Evolutionary conservation across 2,329 filamentous ascomycete genomes (phyloP).

Genomic region (Periconia sp.): DNA sequence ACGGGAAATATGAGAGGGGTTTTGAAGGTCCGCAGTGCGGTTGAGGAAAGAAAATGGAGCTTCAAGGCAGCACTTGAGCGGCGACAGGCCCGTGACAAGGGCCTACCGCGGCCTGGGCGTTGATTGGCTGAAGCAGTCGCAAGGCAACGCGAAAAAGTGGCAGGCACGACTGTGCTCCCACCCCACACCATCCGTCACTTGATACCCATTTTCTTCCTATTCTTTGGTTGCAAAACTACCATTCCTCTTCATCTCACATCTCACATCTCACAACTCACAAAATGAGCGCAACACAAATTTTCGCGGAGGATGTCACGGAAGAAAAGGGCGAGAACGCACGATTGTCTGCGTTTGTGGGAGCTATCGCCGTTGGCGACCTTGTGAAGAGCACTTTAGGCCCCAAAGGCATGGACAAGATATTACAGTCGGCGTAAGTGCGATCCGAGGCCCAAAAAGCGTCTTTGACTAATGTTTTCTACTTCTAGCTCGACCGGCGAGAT

Average conservation of each 20-base stretch:
- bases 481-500: constrained; percentile 89
- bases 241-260: too few species aligned
- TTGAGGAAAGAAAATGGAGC: background rate
- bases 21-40: background rate
- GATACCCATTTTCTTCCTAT: too few species aligned
- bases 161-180: constrained; percentile 3
- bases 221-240: too few species aligned
- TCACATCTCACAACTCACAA: too few species aligned
- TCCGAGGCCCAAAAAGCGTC: constrained; percentile 7
- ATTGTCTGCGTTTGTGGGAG: constrained; percentile 96
- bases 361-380: constrained; percentile 94
- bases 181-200: constrained; percentile 18
- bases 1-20: background rate
- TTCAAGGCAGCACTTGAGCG: constrained; percentile 16
- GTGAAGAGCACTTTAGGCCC: constrained; percentile 97
- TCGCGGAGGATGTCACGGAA: constrained; percentile 93
- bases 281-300: constrained; percentile 83
- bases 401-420: constrained; percentile 99
- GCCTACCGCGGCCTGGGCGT: constrained; percentile 16
- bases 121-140: constrained; percentile 20
- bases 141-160: constrained; percentile 17
- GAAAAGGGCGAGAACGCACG: constrained; percentile 99
- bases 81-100: constrained; percentile 12
- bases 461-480: constrained; percentile 13
- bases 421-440: constrained; percentile 81